phyloP scores from a whole-genome alignment of 2,329 filamentous ascomycete species.

The Hypoxylon sp. region DNA sequence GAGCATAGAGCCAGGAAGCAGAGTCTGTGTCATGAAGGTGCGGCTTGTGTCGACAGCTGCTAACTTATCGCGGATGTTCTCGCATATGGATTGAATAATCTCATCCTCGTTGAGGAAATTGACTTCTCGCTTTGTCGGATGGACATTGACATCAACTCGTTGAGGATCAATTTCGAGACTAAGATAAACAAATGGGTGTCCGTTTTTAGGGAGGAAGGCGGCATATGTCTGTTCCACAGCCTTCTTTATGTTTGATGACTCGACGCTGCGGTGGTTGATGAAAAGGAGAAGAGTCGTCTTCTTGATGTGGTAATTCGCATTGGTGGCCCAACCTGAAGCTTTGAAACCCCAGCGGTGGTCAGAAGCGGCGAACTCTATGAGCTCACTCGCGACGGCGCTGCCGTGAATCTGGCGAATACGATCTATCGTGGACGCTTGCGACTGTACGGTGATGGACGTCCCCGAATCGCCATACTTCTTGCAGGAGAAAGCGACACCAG shows the following conservation, averaged over 20 bases:
- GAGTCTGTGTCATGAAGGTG: constrained; percentile 92
- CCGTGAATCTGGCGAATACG: constrained; percentile 93
- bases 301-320: constrained; percentile 95
- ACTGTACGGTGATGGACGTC: constrained; percentile 82
- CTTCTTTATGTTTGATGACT: constrained; percentile 89
- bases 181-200: constrained; percentile 93
- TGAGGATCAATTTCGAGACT: constrained; percentile 92
- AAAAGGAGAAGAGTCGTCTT: constrained; percentile 89
- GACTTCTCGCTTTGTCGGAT: constrained; percentile 96
- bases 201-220: constrained; percentile 89
- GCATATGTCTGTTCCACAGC: constrained; percentile 91
- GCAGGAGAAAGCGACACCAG: constrained; percentile 92
- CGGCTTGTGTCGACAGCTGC: constrained; percentile 92
- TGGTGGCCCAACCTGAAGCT: constrained; percentile 84
- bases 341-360: constrained; percentile 87
- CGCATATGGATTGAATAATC: constrained; percentile 88
- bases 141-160: constrained; percentile 95
- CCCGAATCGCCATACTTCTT: constrained; percentile 94
- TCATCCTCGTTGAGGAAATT: constrained; percentile 99
- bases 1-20: constrained; percentile 76
- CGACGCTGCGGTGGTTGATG: constrained; percentile 95
- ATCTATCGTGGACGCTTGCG: constrained; percentile 78
- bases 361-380: constrained; percentile 79
- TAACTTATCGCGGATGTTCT: constrained; percentile 80
- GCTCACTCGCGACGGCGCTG: constrained; percentile 84